Percentiles rank a stretch among this genome's conserved stretches.
Evolutionary conservation across 2,329 filamentous ascomycete genomes (phyloP).

Genomic region (Nigrospora osmanthi): DNA sequence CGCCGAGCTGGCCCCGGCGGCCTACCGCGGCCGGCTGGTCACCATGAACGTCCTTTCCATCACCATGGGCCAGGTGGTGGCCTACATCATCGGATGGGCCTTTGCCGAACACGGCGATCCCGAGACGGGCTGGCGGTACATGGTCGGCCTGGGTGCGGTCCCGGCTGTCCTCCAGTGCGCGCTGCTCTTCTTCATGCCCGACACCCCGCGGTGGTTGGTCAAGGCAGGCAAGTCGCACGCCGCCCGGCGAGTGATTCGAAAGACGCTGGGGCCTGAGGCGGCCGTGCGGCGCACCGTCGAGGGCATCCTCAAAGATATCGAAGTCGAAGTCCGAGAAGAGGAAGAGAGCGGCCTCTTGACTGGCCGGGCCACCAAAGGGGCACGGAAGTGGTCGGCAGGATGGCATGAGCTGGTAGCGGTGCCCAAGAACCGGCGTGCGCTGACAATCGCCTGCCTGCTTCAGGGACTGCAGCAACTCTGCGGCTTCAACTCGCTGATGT

Average conservation of each 20-base stretch:
- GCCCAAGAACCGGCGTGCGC: constrained; percentile 61
- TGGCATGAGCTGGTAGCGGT: constrained; percentile 48
- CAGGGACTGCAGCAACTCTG: constrained; percentile 85
- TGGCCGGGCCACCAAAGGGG: constrained; percentile 19
- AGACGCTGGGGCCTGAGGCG: constrained; percentile 37
- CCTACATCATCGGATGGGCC: constrained; percentile 76
- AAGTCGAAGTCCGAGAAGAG: constrained; percentile 67
- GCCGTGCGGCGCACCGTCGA: constrained; percentile 42
- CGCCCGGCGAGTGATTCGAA: constrained; percentile 58
- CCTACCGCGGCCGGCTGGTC: constrained; percentile 69
- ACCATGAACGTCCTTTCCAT: constrained; percentile 78
- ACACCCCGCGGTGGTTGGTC: constrained; percentile 84
- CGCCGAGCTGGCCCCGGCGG: constrained; percentile 72
- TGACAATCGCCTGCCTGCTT: constrained; percentile 78
- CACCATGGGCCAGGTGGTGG: constrained; percentile 80
- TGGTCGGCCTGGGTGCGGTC: constrained; percentile 77
- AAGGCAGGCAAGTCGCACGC: constrained; percentile 53
- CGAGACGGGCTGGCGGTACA: constrained; percentile 73
- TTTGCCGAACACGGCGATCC: constrained; percentile 49
- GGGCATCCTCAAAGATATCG: constrained; percentile 59
- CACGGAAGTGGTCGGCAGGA: constrained; percentile 29
- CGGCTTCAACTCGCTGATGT: constrained; percentile 89
- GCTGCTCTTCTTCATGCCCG: constrained; percentile 68
- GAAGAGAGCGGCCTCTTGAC: constrained; percentile 38
- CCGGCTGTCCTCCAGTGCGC: constrained; percentile 67